A percentile compares a stretch with the other conserved stretches of the same genome.
Evolutionary conservation across 495 filamentous ascomycete genomes (phyloP).

Genomic region (Stereocaulon alpinum): DNA sequence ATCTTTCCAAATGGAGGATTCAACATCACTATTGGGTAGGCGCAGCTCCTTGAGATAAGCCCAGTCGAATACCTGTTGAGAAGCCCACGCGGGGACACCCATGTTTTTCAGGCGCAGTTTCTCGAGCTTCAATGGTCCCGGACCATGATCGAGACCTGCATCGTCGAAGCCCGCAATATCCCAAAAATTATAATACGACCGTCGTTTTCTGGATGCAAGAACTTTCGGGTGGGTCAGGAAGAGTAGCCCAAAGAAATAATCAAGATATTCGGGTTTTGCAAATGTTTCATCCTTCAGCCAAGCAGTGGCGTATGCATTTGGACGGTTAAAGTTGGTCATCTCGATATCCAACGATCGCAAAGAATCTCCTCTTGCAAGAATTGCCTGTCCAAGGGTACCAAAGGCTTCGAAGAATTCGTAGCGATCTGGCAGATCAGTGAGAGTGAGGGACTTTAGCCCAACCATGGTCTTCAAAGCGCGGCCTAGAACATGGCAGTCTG

Average conservation of each 20-base stretch:
- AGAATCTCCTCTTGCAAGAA: neutral
- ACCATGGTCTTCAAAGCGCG: neutral
- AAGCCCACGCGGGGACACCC: constrained; percentile 2
- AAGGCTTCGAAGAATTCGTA: neutral
- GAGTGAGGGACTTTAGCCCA: neutral
- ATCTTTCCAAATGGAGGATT: neutral
- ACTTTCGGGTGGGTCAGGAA: constrained; percentile 2
- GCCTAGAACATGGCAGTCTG: neutral
- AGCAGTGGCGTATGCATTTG: neutral
- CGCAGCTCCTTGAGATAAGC: constrained; percentile 1
- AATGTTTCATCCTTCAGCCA: constrained; percentile 2
- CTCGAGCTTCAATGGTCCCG: neutral
- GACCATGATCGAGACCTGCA: neutral
- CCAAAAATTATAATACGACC: no score
- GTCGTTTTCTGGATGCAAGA: neutral
- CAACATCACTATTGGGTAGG: neutral
- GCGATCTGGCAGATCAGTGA: constrained; percentile 6
- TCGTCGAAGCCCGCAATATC: no score
- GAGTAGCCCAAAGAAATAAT: neutral
- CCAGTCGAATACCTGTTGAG: neutral
- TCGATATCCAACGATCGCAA: constrained; percentile 4
- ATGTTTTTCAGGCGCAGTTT: constrained; percentile 11
- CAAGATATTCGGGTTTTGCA: neutral
- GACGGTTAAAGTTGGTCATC: constrained; percentile 10
- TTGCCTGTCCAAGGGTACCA: neutral